Percentiles rank a stretch among this genome's conserved stretches.
Evolutionary conservation across 2,329 filamentous ascomycete genomes (phyloP).

Genomic region (Cladophialophora chaetospira): DNA sequence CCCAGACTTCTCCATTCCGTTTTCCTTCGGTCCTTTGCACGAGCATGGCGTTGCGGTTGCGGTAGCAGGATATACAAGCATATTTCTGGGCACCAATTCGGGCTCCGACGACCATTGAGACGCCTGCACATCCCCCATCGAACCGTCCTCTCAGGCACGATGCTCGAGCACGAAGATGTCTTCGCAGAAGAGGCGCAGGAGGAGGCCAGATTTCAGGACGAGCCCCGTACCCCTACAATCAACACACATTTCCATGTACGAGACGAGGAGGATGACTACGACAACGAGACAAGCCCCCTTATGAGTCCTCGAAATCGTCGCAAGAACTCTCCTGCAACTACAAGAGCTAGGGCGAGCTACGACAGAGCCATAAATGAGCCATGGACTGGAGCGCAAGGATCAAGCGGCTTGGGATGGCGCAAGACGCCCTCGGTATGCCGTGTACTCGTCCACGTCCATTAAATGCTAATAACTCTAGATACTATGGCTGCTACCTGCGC

Average conservation of each 20-base stretch:
- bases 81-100: not conserved
- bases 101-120: not conserved
- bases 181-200: conserved; percentile 39
- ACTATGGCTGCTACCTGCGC: conserved; percentile 80
- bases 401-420: conserved; percentile 46
- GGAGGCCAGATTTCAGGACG: conserved; percentile 31
- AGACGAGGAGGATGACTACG: conserved; percentile 30
- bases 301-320: conserved; percentile 26
- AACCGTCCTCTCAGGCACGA: not conserved
- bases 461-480: conserved; percentile 54
- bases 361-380: conserved; percentile 30
- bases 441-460: conserved; percentile 2
- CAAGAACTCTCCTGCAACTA: conserved; percentile 14
- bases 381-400: conserved; percentile 42
- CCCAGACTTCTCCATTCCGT: not conserved
- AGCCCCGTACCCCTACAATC: not conserved
- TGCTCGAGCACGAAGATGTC: conserved; percentile 41
- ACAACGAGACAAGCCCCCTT: conserved; percentile 37
- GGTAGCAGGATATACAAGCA: conserved; percentile 1
- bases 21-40: not conserved
- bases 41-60: conserved; percentile 4
- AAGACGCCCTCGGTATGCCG: conserved; percentile 53
- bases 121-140: not conserved
- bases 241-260: conserved; percentile 21
- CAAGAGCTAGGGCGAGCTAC: conserved; percentile 27